Base-by-base conservation (phyloP, 129 eudicot species). In the Artemisia annua region DNA sequence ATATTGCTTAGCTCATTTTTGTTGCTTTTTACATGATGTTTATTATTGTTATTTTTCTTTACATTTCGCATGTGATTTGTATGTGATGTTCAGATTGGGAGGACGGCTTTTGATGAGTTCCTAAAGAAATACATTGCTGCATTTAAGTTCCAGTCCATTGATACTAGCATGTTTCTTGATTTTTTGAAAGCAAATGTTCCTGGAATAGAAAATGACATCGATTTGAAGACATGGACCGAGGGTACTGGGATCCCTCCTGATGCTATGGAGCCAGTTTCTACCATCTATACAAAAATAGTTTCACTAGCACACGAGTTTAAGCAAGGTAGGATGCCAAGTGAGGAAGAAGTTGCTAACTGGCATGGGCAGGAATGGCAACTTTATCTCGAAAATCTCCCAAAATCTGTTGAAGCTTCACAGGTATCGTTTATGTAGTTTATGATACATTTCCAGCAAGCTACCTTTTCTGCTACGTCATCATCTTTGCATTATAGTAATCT, bases 311-410 rank as follows among this genome's bases (percentile, higher is more conserved):
- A 79, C 22, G 97, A 94, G 70, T 90, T 94, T 69, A 90, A 86
- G 74, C 76, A 66, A 48, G 97, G 97, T 48, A 84, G 86, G 79
- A 84, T 94, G 86, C 98, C 97, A 44, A 90, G 82, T 75, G 98
- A 94, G 75, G 98, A 94, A 67, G 97, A 94, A 72, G 97, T 94
- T 75, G 92, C 87, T 44, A 79, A 84, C 48, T 94, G 98, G 98
- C 78, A 85, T 17, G 98, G 98, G 65, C 91, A 85, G 64, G 96
- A 90, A 76, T 94, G 98, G 97, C 93, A 94, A 72, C 93, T 90
- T 53, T 93, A 89, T 87, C 66, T 89, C 70, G 92, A 89, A 78
- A 93, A 87, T 77, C 73, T 93, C 67, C 97, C 96, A 30, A 90
- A 90, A 79, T 79, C 87, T 62, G 90, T 81, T 69, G 97, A 94